A percentile compares a stretch with the other conserved stretches of the same genome.
phyloP scores from a whole-genome alignment of 768 basidiomycete species.

The Tricholoma matsutake region DNA sequence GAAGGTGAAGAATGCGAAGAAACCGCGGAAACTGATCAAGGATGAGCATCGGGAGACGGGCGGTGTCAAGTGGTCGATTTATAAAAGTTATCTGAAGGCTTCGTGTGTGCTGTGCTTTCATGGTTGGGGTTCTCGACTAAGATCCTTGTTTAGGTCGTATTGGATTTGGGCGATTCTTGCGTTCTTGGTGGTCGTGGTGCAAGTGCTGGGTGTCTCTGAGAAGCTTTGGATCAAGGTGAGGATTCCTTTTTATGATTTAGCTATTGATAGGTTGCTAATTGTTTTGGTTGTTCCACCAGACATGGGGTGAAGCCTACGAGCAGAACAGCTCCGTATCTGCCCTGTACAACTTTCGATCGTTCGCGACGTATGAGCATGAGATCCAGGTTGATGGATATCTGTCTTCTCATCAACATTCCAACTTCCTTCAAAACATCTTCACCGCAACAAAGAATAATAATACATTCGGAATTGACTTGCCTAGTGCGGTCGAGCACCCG shows the following conservation, averaged over 20 bases:
- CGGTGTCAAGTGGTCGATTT: constrained; percentile 75
- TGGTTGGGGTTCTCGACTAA: neutral
- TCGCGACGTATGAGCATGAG: constrained; percentile 37
- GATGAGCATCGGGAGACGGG: constrained; percentile 82
- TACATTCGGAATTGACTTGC: constrained; percentile 34
- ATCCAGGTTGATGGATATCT: constrained; percentile 33
- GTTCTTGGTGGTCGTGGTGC: constrained; percentile 45
- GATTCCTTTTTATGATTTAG: neutral
- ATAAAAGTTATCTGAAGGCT: constrained; percentile 66
- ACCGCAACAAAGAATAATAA: constrained; percentile 13
- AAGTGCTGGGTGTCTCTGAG: constrained; percentile 53
- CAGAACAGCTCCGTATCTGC: constrained; percentile 17
- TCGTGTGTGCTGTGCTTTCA: constrained; percentile 44
- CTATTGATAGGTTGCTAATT: neutral
- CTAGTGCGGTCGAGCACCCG: constrained; percentile 55
- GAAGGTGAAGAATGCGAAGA: constrained; percentile 42
- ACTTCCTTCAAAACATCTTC: constrained; percentile 23
- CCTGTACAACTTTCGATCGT: constrained; percentile 32
- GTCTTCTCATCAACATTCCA: constrained; percentile 22
- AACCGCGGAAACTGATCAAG: constrained; percentile 70
- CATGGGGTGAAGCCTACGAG: constrained; percentile 67
- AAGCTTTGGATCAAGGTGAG: constrained; percentile 74
- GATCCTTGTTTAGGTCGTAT: constrained; percentile 47
- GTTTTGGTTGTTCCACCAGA: constrained; percentile 26
- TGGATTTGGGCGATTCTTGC: constrained; percentile 61